These are phyloP conservation scores for Neofusicoccum kwambonambiense DNA, from an alignment of 2,329 filamentous ascomycete species.

Conservation along the genomic window DNA sequence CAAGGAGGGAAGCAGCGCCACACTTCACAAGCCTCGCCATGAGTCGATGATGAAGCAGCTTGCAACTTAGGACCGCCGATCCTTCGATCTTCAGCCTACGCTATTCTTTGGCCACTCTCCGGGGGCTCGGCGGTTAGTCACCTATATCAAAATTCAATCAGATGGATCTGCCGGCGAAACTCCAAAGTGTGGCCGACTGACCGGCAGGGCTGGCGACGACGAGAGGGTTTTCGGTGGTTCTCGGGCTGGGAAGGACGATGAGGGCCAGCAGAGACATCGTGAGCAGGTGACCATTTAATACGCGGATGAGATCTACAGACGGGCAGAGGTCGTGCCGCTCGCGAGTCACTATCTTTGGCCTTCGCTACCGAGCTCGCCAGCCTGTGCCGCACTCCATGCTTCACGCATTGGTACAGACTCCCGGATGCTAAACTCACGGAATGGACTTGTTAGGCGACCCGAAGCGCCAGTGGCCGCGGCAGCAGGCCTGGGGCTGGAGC, in stretches of 20 bases:
- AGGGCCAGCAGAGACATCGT: neutral
- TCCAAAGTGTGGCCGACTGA: neutral
- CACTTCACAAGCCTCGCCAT: slow-evolving; percentile 5
- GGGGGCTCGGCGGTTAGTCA: neutral
- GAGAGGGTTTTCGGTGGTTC: neutral
- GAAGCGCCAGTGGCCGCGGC: neutral
- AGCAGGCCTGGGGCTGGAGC: neutral
- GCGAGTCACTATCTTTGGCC: neutral
- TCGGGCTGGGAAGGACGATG: neutral
- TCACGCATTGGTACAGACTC: neutral
- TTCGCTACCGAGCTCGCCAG: neutral
- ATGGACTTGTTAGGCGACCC: neutral
- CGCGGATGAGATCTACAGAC: neutral
- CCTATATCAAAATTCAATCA: neutral
- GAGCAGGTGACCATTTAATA: slow-evolving; percentile 13
- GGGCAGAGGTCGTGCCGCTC: neutral
- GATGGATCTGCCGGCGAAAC: neutral
- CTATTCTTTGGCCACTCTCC: neutral
- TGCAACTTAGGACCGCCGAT: neutral
- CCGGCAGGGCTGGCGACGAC: neutral
- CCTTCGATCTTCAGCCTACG: neutral
- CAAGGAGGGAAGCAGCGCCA: neutral
- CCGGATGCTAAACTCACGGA: neutral
- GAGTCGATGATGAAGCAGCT: neutral
- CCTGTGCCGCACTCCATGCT: slow-evolving; percentile 4